Evolutionary conservation across 805 yeast species (phyloP), one percentile per base, ranked within the genome.

Genomic region (Wickerhamomyces kurtzmanii): DNA sequence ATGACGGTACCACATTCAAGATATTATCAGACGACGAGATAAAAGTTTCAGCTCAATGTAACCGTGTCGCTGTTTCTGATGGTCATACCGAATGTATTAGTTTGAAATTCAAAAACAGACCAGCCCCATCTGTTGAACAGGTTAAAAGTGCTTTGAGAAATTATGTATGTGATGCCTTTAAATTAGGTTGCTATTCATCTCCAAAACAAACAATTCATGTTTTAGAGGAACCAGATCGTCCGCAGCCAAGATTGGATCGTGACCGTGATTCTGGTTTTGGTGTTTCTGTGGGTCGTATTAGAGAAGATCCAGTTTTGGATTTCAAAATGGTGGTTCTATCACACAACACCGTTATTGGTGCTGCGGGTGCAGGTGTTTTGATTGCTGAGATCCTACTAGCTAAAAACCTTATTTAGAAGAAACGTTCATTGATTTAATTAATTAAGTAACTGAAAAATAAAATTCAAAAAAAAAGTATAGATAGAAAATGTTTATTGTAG

Each of bases 21-120:
- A 57, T 74, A 20, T 59, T 82, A 32, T 54, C 74, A 5, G 76
- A 74, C 28, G 75, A 75, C 18, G 85, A 84, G 45, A 61, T 89
- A 53, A 77, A 68, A 47, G 94, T 91, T 23, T 78, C 93, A 36
- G 98, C 98, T 20, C 95, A 91, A 52, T 86, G 98, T 59, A 91
- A 85, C 59, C 75, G 98, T 54, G 94, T 91, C 22, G 86, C 98
- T 9, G 98, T 91, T 36, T 78, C 86, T 34, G 98, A 91, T 53
- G 98, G 98, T 33, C 98, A 91, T 60, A 89, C 96, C 28, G 97
- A 85, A 53, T 85, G 96, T 59, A 83, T 91, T 36, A 72, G 95
- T 9, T 63, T 91, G 39, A 73, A 75, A 57, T 91, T 91, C 59
- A 77, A 75, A 47, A 68, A 76, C 47, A 68, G 76, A 56, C 85